These are phyloP conservation scores for Pseudogymnoascus sp. DNA, from an alignment of 2,329 filamentous ascomycete genomes.

Conservation along the genomic window DNA sequence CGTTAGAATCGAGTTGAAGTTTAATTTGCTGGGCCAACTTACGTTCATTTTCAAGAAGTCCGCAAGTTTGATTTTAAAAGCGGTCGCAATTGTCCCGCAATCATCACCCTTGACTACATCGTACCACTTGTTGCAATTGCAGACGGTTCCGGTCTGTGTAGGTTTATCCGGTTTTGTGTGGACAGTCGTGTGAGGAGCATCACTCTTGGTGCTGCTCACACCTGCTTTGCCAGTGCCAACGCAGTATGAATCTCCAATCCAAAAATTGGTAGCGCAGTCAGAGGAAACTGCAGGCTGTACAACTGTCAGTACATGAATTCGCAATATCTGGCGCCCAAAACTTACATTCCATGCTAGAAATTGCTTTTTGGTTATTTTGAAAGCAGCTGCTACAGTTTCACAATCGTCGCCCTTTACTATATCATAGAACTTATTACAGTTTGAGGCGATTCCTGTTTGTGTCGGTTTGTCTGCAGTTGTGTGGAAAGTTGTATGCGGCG, in stretches of 20 bases:
- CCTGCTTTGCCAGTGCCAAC: constrained; percentile 16
- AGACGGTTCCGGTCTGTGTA: neutral
- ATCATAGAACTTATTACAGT: constrained; percentile 13
- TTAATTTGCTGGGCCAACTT: neutral
- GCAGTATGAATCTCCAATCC: constrained; percentile 23
- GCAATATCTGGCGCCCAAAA: neutral
- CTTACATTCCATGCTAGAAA: constrained; percentile 1
- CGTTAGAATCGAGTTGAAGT: neutral
- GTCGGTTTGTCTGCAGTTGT: constrained; percentile 14
- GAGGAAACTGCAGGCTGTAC: neutral
- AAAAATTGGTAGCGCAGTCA: constrained; percentile 25
- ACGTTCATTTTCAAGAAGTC: constrained; percentile 9
- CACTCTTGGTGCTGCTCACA: neutral
- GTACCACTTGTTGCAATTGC: constrained; percentile 11
- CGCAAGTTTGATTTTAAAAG: constrained; percentile 1
- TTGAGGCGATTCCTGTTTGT: constrained; percentile 15
- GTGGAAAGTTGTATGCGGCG: constrained; percentile 3
- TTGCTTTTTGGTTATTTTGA: neutral
- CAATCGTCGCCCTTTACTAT: constrained; percentile 19
- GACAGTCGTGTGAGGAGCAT: constrained; percentile 7
- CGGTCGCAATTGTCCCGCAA: constrained; percentile 4
- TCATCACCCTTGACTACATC: constrained; percentile 11
- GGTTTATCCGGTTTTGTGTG: constrained; percentile 1
- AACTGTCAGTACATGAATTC: neutral
- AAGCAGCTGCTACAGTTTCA: constrained; percentile 12